Base-by-base conservation (phyloP, 768 basidiomycete species). In the Amanita pseudoporphyria region DNA sequence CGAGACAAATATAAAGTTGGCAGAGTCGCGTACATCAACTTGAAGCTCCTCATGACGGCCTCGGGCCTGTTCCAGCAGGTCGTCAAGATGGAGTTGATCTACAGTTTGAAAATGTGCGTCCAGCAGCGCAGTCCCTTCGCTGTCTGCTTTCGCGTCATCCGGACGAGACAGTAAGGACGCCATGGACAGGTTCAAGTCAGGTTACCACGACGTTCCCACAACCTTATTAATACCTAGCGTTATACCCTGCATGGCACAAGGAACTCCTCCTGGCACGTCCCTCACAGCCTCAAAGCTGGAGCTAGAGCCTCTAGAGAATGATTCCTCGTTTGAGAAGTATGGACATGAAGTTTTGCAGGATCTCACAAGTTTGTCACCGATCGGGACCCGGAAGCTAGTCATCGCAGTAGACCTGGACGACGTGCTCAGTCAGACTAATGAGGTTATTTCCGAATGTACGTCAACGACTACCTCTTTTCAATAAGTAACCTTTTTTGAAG, bases 341-440 rank as follows among this genome's bases (percentile, higher is more conserved):
- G 56, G 58, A 18, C 45, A 47, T 19, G 46, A 54, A 30, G 52
- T 51, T 4, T 22, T 62, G 21, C 54, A 56, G 24, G 33, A 54
- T 14, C 48, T 60, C 24, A 6, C 35, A 45, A n/a, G n/a, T n/a
- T 38, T 30, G 38, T 28, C 56, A 60, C 54, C 63, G 14, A 51
- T 57, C 6, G 53, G 58, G 6, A 49, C 6, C n/a, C n/a, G 4
- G 42, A 61, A 58, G 48, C 71, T 71, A 22, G 59, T 81, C 44
- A 77, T 85, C 56, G 78, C 81, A 3, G 64, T 83, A 35, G 83
- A 85, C 62, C 56, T 84, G 48, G 82, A 85, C 52, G 84, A 85
- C 64, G 83, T 85, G 32, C 64, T 85, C 49, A 68, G 77, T 53
- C 61, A 73, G 58, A 86, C 82, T n/a, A 87, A 85, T 60, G 53